Conservation (phyloP, 345 rosid genomes). For the Dimocarpus longan region DNA sequence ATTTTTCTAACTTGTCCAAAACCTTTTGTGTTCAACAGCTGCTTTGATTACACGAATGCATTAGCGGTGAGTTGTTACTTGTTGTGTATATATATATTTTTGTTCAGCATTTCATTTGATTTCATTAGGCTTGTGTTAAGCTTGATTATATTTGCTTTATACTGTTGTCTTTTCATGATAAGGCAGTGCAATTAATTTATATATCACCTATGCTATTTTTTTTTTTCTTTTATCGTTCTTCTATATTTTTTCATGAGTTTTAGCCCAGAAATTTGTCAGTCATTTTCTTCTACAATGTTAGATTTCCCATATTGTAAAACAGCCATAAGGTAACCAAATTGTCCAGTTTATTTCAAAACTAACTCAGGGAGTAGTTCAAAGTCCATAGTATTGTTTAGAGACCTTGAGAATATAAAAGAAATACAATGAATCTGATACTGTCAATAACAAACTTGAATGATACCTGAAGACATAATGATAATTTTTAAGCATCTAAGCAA, state of each 20-base stretch:
- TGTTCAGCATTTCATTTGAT: background rate
- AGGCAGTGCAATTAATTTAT: conserved; percentile 8
- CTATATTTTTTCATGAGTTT: background rate
- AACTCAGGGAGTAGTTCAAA: background rate
- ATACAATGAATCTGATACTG: background rate
- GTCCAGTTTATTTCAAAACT: background rate
- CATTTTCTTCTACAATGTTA: background rate
- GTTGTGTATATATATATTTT: background rate
- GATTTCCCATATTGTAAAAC: background rate
- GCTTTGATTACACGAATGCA: conserved; percentile 96
- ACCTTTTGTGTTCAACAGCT: conserved; percentile 54
- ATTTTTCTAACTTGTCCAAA: conserved; percentile 18
- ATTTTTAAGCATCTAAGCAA: too few species aligned
- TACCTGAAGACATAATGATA: background rate
- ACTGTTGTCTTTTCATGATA: conserved; percentile 1
- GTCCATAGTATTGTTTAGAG: background rate
- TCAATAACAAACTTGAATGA: background rate
- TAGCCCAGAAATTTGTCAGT: background rate
- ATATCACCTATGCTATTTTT: background rate
- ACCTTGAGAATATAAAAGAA: background rate
- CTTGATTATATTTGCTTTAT: background rate
- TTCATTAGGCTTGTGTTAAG: background rate
- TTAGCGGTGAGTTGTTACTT: conserved; percentile 72
- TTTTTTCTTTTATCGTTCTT: background rate
- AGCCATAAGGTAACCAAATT: background rate